These are phyloP conservation scores for Erigeron canadensis DNA, from an alignment of 129 eudicot genomes.

Conservation along the genomic window DNA sequence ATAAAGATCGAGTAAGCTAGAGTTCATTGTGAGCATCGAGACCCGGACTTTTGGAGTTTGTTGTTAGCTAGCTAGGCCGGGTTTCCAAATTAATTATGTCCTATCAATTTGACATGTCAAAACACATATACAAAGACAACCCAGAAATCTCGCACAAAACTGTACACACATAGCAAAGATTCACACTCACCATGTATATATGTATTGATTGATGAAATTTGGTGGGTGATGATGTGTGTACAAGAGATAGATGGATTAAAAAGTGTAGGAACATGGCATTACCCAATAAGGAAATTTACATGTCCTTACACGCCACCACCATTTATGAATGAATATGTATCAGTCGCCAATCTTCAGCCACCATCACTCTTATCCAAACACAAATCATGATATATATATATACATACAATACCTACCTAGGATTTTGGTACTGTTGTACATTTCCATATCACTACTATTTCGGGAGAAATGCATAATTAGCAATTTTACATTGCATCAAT, in stretches of 20 bases:
- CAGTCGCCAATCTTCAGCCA: not conserved
- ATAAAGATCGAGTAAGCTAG: not conserved
- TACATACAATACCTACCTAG: not conserved
- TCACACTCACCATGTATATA: not conserved
- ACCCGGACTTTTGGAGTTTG: not conserved
- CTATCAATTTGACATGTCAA: slow-evolving; percentile 11
- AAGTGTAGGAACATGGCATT: not conserved
- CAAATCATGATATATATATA: not conserved
- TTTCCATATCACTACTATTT: too few relatives aligned
- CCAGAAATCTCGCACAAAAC: slow-evolving; percentile 14
- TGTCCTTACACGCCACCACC: slow-evolving; percentile 25
- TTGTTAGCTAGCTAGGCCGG: not conserved
- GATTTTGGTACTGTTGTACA: too few relatives aligned
- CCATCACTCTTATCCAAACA: not conserved
- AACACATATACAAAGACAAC: slow-evolving; percentile 12
- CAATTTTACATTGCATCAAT: too few relatives aligned
- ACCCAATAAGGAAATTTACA: slow-evolving; percentile 10
- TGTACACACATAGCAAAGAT: slow-evolving; percentile 3
- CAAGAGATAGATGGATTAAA: slow-evolving; percentile 19
- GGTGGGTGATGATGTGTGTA: not conserved
- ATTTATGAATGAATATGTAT: not conserved
- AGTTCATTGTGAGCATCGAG: not conserved
- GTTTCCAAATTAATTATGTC: slow-evolving; percentile 1
- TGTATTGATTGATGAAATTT: not conserved
- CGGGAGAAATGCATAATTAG: too few relatives aligned